Evolutionary conservation across 768 basidiomycete genomes (phyloP).

Genomic region (Cystobasidiopsis lactophilus): DNA sequence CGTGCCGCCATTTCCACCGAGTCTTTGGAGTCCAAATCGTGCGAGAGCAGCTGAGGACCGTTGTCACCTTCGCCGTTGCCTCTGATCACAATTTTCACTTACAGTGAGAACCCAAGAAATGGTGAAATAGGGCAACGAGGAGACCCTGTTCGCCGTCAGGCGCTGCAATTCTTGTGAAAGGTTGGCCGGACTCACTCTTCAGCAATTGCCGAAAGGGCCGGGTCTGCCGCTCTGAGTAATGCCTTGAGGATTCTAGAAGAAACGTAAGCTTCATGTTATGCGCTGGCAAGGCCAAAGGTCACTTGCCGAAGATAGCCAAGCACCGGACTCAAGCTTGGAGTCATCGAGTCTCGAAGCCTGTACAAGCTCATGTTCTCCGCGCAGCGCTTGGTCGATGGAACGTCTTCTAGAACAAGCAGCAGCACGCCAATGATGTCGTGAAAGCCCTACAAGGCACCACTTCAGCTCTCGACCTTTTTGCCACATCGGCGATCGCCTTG

Average conservation of each 20-base stretch:
- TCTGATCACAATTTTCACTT: too few relatives aligned
- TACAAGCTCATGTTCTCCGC: slow-evolving; percentile 22
- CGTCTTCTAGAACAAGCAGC: slow-evolving; percentile 12
- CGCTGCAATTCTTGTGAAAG: not conserved
- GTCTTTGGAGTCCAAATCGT: slow-evolving; percentile 26
- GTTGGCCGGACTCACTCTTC: slow-evolving; percentile 17
- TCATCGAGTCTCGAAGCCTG: slow-evolving; percentile 28
- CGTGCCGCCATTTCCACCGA: slow-evolving; percentile 20
- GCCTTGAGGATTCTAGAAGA: slow-evolving; percentile 24
- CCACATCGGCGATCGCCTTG: too few relatives aligned
- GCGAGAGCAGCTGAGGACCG: slow-evolving; percentile 29
- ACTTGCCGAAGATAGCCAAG: slow-evolving; percentile 27
- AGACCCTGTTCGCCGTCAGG: slow-evolving; percentile 14
- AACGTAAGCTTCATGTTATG: not conserved
- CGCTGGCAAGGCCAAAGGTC: not conserved
- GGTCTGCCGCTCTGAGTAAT: slow-evolving; percentile 24
- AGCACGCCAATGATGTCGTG: slow-evolving; percentile 29
- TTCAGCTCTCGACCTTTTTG: too few relatives aligned
- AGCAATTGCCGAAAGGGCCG: slow-evolving; percentile 23
- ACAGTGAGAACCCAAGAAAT: slow-evolving; percentile 29
- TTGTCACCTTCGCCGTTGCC: too few relatives aligned
- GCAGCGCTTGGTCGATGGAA: slow-evolving; percentile 2
- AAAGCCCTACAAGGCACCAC: slow-evolving; percentile 21
- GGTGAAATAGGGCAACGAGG: slow-evolving; percentile 29
- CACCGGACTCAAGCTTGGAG: slow-evolving; percentile 25